Conservation (phyloP, 2,329 filamentous ascomycete genomes). For the Neofusicoccum sp. region DNA sequence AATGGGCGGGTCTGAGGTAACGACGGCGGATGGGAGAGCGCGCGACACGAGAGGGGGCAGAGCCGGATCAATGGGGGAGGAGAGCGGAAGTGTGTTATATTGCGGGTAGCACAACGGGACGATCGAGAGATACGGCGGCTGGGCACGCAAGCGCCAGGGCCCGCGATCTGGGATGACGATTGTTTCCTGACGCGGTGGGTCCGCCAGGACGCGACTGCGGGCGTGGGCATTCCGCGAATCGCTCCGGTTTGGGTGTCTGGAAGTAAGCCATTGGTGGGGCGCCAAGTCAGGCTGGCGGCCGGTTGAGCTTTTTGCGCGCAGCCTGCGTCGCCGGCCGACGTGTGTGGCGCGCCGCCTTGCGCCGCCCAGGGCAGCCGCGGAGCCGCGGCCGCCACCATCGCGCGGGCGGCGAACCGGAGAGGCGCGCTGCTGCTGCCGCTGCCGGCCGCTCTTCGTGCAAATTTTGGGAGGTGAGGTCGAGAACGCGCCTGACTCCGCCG, state of each 20-base stretch:
- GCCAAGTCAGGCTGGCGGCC: not conserved
- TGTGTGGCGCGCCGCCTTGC: slow-evolving; percentile 4
- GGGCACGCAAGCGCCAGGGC: slow-evolving; percentile 8
- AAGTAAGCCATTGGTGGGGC: slow-evolving; percentile 14
- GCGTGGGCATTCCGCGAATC: slow-evolving; percentile 7
- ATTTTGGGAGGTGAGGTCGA: slow-evolving; percentile 8
- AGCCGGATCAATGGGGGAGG: not conserved
- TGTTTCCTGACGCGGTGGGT: slow-evolving; percentile 1
- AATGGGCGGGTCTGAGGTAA: not conserved
- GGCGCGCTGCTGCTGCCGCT: not conserved
- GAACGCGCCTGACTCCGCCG: not conserved
- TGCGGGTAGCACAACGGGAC: slow-evolving; percentile 14
- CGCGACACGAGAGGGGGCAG: not conserved
- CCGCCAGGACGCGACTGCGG: slow-evolving; percentile 3
- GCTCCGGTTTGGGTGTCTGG: not conserved
- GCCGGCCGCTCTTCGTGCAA: slow-evolving; percentile 8
- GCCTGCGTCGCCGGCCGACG: not conserved
- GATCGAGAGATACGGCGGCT: slow-evolving; percentile 15
- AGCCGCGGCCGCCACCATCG: not conserved
- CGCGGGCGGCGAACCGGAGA: not conserved
- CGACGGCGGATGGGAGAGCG: not conserved
- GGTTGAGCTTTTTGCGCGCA: not conserved
- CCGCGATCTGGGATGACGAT: slow-evolving; percentile 17
- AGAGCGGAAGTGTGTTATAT: slow-evolving; percentile 5
- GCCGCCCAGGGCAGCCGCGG: not conserved